Evolutionary conservation across 2,329 filamentous ascomycete species (phyloP).

Genomic region (Monosporascus ibericus): DNA sequence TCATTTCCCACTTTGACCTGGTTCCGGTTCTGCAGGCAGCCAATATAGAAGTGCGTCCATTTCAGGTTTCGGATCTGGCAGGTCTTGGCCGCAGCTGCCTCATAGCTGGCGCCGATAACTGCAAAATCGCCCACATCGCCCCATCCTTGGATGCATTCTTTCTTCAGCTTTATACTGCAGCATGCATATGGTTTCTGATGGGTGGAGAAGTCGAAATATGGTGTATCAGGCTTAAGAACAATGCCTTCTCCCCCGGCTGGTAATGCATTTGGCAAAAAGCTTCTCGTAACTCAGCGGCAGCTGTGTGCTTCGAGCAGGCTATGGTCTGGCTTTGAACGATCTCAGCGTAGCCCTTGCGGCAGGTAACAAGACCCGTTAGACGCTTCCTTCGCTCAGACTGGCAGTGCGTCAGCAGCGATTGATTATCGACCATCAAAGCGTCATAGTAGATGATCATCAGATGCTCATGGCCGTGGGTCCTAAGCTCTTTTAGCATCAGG

Average conservation of each 20-base stretch:
- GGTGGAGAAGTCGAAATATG: conserved; percentile 60
- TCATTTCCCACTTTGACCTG: conserved; percentile 44
- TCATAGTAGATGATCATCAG: conserved; percentile 60
- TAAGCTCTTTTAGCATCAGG: conserved; percentile 22
- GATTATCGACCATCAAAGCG: conserved; percentile 46
- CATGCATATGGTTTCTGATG: conserved; percentile 32
- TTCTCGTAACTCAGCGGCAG: conserved; percentile 49
- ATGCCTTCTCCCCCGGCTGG: conserved; percentile 68
- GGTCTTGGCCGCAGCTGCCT: conserved; percentile 54
- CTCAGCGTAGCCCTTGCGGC: conserved; percentile 55
- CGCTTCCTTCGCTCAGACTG: conserved; percentile 56
- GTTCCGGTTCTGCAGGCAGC: conserved; percentile 65
- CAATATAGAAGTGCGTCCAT: conserved; percentile 79
- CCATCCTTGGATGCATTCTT: conserved; percentile 72
- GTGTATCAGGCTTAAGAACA: conserved; percentile 72
- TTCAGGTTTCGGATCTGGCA: conserved; percentile 48
- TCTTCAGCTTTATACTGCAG: conserved; percentile 77
- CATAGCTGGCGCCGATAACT: conserved; percentile 68
- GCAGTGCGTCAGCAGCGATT: conserved; percentile 42
- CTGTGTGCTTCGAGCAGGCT: conserved; percentile 52
- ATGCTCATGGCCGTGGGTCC: conserved; percentile 44
- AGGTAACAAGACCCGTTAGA: conserved; percentile 48
- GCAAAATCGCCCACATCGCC: conserved; percentile 82
- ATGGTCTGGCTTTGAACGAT: conserved; percentile 62
- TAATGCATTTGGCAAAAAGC: conserved; percentile 67